phyloP scores from a whole-genome alignment of 345 rosid genomes.

The Brassica rapa region DNA sequence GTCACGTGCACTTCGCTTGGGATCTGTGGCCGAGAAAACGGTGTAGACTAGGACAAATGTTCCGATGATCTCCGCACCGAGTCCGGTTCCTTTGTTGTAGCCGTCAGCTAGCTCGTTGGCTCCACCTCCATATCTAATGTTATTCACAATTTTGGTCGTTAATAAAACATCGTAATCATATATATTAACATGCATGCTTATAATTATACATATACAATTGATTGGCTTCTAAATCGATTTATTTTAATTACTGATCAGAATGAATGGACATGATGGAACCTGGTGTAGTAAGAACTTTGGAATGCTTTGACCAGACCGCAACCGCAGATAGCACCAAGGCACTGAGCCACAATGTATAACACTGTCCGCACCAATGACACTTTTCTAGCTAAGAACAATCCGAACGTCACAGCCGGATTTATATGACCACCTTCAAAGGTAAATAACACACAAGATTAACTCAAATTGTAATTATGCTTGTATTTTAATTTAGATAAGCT shows the following conservation, averaged over 20 bases:
- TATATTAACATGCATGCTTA: not conserved
- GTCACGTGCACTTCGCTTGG: conserved; percentile 62
- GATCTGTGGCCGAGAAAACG: conserved; percentile 69
- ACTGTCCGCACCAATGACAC: conserved; percentile 56
- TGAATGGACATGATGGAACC: conserved; percentile 20
- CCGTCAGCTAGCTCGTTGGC: conserved; percentile 52
- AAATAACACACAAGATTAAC: not conserved
- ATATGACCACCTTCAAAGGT: conserved; percentile 53
- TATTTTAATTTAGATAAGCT: not conserved
- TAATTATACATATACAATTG: not conserved
- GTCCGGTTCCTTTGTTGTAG: conserved; percentile 50
- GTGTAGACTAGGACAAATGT: conserved; percentile 61
- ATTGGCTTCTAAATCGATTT: not conserved
- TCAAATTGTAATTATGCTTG: not conserved
- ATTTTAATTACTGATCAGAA: not conserved
- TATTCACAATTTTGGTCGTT: not conserved
- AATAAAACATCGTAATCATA: not conserved
- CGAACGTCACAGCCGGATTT: conserved; percentile 66
- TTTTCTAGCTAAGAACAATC: conserved; percentile 58
- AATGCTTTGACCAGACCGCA: conserved; percentile 64
- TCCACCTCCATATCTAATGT: conserved; percentile 50
- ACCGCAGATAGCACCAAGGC: conserved; percentile 69
- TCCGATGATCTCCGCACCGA: conserved; percentile 59
- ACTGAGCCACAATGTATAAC: conserved; percentile 67
- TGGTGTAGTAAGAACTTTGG: conserved; percentile 59